phyloP scores from a whole-genome alignment of 768 basidiomycete genomes.

The Wakefieldia striispora region DNA sequence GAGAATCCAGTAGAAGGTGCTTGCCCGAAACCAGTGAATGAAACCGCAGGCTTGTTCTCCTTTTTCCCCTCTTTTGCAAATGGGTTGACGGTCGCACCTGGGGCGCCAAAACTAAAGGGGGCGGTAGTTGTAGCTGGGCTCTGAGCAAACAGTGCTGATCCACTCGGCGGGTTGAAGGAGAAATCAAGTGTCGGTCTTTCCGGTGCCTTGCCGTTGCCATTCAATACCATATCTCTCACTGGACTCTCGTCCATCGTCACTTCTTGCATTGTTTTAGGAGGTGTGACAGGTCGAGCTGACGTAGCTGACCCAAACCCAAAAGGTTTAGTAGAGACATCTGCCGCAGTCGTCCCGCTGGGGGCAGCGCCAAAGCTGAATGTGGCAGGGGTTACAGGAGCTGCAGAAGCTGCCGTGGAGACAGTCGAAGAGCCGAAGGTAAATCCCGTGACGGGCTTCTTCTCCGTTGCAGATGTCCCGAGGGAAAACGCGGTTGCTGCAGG shows the following conservation, averaged over 20 bases:
- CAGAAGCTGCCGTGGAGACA: slow-evolving; percentile 32
- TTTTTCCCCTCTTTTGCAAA: slow-evolving; percentile 51
- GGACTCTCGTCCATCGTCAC: slow-evolving; percentile 84
- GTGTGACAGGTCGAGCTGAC: slow-evolving; percentile 53
- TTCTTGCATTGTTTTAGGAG: slow-evolving; percentile 65
- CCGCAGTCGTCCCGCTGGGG: slow-evolving; percentile 31
- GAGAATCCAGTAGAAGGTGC: slow-evolving; percentile 40
- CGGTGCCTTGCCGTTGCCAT: slow-evolving; percentile 35
- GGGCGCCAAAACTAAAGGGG: slow-evolving; percentile 34
- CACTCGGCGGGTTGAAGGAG: slow-evolving; percentile 42
- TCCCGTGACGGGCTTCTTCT: slow-evolving; percentile 35
- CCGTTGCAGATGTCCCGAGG: slow-evolving; percentile 34
- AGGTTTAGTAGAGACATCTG: slow-evolving; percentile 48
- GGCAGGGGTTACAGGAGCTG: slow-evolving; percentile 30
- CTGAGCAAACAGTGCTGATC: slow-evolving; percentile 36
- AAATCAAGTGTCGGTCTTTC: slow-evolving; percentile 46
- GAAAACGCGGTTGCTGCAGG: slow-evolving; percentile 17
- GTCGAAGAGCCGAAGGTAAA: slow-evolving; percentile 46
- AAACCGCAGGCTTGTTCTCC: slow-evolving; percentile 40
- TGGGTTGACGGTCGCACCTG: slow-evolving; percentile 37
- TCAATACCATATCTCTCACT: slow-evolving; percentile 55
- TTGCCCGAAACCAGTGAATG: slow-evolving; percentile 50
- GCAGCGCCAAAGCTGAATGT: slow-evolving; percentile 50
- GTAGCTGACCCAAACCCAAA: slow-evolving; percentile 53
- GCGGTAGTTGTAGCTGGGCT: slow-evolving; percentile 32